Conservation (phyloP, 75 land plant genomes). For the Pinus taeda region DNA sequence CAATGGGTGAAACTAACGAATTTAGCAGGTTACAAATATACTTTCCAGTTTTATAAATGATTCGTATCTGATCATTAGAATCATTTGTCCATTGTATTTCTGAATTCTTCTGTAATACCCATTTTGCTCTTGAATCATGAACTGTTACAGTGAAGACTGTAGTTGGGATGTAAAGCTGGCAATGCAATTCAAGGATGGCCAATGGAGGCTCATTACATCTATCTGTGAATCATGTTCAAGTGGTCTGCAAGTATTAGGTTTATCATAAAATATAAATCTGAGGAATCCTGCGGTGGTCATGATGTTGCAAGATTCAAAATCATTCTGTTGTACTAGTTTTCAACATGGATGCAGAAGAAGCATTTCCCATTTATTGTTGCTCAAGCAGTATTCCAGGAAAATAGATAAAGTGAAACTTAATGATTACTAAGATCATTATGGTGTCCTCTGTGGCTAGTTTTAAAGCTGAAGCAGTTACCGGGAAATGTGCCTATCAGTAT, state of each 20-base stretch:
- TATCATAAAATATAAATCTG: not conserved
- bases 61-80: not conserved
- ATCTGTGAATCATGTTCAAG: constrained; percentile 9
- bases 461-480: too few relatives aligned
- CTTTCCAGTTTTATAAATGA: not conserved
- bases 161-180: constrained; percentile 6
- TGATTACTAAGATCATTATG: too few relatives aligned
- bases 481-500: too few relatives aligned
- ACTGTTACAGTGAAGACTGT: not conserved
- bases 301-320: not conserved
- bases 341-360: not conserved
- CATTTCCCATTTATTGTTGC: not conserved
- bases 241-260: not conserved
- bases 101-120: constrained; percentile 2
- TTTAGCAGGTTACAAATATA: constrained; percentile 2
- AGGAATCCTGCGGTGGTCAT: not conserved
- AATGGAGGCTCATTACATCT: not conserved
- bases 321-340: not conserved
- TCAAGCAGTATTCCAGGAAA: not conserved
- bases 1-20: not conserved
- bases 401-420: too few relatives aligned
- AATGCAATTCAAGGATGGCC: not conserved
- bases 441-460: too few relatives aligned
- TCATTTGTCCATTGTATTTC: not conserved
- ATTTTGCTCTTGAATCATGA: not conserved